Conservation (phyloP, 345 rosid species). For the Lagerstroemia speciosa region DNA sequence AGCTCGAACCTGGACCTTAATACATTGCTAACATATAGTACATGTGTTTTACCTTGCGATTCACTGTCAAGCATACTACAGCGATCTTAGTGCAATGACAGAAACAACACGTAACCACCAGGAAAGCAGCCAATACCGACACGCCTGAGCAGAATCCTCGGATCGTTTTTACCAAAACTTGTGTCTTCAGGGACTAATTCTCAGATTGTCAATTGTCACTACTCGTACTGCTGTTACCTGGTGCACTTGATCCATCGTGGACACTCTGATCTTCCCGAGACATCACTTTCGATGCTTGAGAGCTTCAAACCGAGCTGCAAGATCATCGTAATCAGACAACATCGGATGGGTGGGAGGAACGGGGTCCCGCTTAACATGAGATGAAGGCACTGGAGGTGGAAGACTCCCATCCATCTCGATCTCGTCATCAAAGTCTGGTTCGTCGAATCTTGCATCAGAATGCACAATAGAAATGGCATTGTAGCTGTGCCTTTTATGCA, state of each 20-base stretch:
- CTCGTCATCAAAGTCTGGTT: constrained; percentile 69
- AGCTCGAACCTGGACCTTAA: too few species aligned
- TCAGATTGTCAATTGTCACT: too few species aligned
- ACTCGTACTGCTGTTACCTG: too few species aligned
- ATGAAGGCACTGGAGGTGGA: constrained; percentile 49
- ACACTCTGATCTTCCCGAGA: neutral
- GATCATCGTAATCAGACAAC: constrained; percentile 70
- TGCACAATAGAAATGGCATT: constrained; percentile 32
- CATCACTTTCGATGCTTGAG: constrained; percentile 43
- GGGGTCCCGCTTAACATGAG: neutral
- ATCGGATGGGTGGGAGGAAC: constrained; percentile 59
- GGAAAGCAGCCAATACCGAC: too few species aligned
- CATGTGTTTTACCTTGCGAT: too few species aligned
- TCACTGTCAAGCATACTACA: too few species aligned
- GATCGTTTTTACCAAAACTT: too few species aligned
- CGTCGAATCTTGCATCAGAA: constrained; percentile 60
- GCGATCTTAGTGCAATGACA: too few species aligned
- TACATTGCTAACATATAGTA: too few species aligned
- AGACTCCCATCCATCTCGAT: constrained; percentile 40
- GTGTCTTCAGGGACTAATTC: too few species aligned
- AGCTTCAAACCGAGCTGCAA: constrained; percentile 79
- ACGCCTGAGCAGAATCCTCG: too few species aligned
- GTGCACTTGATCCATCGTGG: neutral
- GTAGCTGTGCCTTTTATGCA: constrained; percentile 46
- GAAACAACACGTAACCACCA: too few species aligned